phyloP scores from a whole-genome alignment of 148 eudicot genomes.

The Cornus suecica region DNA sequence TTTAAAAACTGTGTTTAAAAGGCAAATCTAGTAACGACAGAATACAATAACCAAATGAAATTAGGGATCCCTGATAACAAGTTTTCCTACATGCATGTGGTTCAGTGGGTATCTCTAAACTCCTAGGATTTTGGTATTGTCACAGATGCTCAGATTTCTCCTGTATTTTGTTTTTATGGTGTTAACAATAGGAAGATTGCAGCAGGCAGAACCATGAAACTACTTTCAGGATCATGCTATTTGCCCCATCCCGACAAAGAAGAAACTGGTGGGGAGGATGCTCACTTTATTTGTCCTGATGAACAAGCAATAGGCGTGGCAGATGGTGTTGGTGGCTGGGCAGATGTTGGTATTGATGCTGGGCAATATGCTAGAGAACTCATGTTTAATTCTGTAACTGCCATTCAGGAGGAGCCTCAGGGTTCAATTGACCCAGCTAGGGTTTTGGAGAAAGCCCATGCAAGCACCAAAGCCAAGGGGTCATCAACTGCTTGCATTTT shows the following conservation, averaged over 20 bases:
- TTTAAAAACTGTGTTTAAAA: background rate
- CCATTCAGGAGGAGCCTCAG: constrained; percentile 46
- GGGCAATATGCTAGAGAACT: constrained; percentile 61
- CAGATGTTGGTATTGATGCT: constrained; percentile 57
- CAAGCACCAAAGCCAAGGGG: constrained; percentile 49
- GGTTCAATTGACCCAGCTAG: constrained; percentile 51
- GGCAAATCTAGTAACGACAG: background rate
- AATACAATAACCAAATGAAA: background rate
- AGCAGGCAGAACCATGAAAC: constrained; percentile 35
- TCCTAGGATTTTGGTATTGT: background rate
- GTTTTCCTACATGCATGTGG: background rate
- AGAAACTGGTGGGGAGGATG: constrained; percentile 71
- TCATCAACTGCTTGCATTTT: constrained; percentile 74
- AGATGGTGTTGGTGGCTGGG: constrained; percentile 83
- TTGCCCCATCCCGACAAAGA: constrained; percentile 66
- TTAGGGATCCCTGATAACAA: background rate
- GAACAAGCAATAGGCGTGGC: constrained; percentile 60
- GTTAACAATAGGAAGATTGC: constrained; percentile 35
- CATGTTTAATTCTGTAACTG: constrained; percentile 58
- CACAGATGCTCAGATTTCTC: background rate
- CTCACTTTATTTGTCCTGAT: constrained; percentile 61
- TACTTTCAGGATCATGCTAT: constrained; percentile 56
- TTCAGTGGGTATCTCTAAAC: background rate
- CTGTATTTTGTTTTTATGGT: constrained; percentile 18
- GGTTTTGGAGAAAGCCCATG: constrained; percentile 62